Conservation (phyloP, 441 rosid species). For the Lepidium campestre region DNA sequence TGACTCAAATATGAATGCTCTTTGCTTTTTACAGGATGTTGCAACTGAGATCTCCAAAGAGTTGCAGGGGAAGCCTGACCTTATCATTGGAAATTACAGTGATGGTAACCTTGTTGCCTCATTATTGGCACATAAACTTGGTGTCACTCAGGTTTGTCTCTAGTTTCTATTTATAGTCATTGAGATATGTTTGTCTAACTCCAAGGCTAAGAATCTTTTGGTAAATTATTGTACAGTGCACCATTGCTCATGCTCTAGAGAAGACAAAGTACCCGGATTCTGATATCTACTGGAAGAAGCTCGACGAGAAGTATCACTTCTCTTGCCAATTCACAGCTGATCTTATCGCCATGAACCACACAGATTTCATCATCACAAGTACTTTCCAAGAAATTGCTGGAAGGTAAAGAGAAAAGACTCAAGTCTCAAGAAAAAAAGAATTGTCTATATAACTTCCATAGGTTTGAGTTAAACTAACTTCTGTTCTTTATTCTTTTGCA, state of each 20-base stretch:
- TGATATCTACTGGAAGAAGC: slow-evolving; percentile 39
- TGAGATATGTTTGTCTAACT: neutral
- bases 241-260: slow-evolving; percentile 45
- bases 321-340: slow-evolving; percentile 46
- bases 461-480: neutral
- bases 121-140: slow-evolving; percentile 77
- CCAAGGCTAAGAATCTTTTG: neutral
- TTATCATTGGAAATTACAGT: slow-evolving; percentile 92
- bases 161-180: neutral
- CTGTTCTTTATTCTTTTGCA: slow-evolving; percentile 15
- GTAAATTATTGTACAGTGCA: slow-evolving; percentile 5
- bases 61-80: slow-evolving; percentile 85
- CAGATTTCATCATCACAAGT: slow-evolving; percentile 43
- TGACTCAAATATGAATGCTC: neutral
- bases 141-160: slow-evolving; percentile 78
- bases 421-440: neutral
- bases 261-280: slow-evolving; percentile 42
- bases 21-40: slow-evolving; percentile 51
- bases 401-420: slow-evolving; percentile 40
- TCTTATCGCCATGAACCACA: slow-evolving; percentile 32
- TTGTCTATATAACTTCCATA: neutral
- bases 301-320: slow-evolving; percentile 41
- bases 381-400: slow-evolving; percentile 83
- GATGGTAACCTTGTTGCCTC: slow-evolving; percentile 98
- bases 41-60: slow-evolving; percentile 71